phyloP scores from a whole-genome alignment of 805 yeast genomes.

The Metschnikowia vanudenii region DNA sequence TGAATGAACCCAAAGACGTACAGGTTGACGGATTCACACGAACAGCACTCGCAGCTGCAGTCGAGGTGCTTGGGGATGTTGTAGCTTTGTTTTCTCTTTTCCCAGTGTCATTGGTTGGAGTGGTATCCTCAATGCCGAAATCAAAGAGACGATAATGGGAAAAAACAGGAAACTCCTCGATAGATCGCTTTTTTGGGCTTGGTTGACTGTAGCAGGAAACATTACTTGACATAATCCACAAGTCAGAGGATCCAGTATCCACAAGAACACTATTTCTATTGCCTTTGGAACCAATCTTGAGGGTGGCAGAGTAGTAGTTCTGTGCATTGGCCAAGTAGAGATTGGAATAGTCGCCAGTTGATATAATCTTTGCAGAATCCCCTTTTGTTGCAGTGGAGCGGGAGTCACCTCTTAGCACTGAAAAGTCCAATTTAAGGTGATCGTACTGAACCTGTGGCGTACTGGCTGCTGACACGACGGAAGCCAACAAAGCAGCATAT shows the following conservation, averaged over 20 bases:
- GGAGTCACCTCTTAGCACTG: neutral
- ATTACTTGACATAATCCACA: slow-evolving; percentile 25
- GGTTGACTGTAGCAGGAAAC: neutral
- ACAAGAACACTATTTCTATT: too few relatives aligned
- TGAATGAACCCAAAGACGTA: neutral
- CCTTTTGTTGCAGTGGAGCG: neutral
- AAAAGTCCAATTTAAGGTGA: too few relatives aligned
- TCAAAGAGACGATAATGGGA: neutral
- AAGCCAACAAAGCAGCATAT: too few relatives aligned
- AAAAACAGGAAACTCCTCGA: neutral
- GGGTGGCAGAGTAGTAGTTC: slow-evolving; percentile 2
- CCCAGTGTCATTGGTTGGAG: too few relatives aligned
- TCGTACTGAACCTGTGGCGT: too few relatives aligned
- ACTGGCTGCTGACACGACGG: too few relatives aligned
- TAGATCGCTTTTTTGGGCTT: neutral
- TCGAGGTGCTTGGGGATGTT: neutral
- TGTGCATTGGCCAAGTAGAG: neutral
- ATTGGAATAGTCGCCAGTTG: neutral
- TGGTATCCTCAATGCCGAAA: too few relatives aligned
- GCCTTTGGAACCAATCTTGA: neutral
- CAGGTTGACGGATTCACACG: neutral
- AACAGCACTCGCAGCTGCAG: neutral
- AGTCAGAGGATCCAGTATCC: too few relatives aligned
- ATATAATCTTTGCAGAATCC: neutral
- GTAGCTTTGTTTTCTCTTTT: too few relatives aligned